These are phyloP conservation scores for Cryomyces minteri DNA, from an alignment of 495 filamentous ascomycete species.

Conservation along the genomic window DNA sequence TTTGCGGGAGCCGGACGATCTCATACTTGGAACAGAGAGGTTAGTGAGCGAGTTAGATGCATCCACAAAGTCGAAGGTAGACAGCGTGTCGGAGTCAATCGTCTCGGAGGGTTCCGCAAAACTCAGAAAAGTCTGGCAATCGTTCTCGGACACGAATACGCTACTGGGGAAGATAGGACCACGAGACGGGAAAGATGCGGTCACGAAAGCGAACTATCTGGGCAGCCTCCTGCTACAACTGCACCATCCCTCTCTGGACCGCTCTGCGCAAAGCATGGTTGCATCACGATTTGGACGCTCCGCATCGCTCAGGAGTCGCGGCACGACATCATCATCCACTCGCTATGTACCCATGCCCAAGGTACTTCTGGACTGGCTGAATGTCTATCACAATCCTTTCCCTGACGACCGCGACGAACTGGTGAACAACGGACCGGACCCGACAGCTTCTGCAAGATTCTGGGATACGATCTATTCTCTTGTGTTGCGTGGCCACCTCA, in stretches of 20 bases:
- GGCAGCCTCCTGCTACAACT: conserved; percentile 51
- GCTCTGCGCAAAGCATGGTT: neutral
- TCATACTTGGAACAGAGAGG: conserved; percentile 29
- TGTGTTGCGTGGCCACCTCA: conserved; percentile 52
- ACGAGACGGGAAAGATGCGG: conserved; percentile 31
- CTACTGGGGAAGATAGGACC: conserved; percentile 28
- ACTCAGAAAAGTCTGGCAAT: conserved; percentile 40
- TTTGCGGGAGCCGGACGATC: conserved; percentile 25
- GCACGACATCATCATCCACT: conserved; percentile 3
- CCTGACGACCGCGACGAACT: conserved; percentile 39
- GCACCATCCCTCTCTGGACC: conserved; percentile 38
- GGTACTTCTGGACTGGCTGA: conserved; percentile 62
- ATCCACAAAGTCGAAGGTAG: conserved; percentile 20
- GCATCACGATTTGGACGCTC: too few relatives aligned
- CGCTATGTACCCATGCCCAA: conserved; percentile 38
- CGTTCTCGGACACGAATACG: conserved; percentile 19
- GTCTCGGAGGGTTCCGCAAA: conserved; percentile 26
- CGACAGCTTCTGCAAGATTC: conserved; percentile 51
- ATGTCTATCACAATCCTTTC: conserved; percentile 45
- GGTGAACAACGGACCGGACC: conserved; percentile 41
- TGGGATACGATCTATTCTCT: conserved; percentile 59
- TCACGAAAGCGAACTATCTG: conserved; percentile 58
- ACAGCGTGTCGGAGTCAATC: neutral
- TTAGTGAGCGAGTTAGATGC: conserved; percentile 28
- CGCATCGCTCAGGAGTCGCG: too few relatives aligned